These are phyloP conservation scores for Aristolochia fimbriata DNA, from an alignment of 164 flowering plant genomes.

Conservation along the genomic window DNA sequence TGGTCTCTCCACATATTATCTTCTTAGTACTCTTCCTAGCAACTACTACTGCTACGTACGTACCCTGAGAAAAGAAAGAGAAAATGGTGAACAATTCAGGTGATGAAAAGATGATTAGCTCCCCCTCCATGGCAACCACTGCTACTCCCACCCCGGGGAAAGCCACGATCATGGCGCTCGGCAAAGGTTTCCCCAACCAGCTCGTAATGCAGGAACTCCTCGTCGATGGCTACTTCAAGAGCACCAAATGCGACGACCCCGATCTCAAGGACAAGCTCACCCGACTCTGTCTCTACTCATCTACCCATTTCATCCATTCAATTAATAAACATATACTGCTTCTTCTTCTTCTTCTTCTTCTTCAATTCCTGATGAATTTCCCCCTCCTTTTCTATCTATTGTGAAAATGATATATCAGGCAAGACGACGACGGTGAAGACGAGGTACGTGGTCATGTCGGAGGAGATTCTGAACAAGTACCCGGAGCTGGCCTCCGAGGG, in stretches of 20 bases:
- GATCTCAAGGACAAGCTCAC: conserved; percentile 83
- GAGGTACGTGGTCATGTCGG: conserved; percentile 94
- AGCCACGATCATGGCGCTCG: conserved; percentile 76
- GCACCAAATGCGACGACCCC: conserved; percentile 84
- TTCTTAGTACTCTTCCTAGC: too few species aligned
- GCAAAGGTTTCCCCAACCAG: conserved; percentile 94
- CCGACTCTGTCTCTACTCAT: conserved; percentile 50
- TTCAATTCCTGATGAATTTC: too few species aligned
- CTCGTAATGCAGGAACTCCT: conserved; percentile 91
- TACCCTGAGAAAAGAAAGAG: too few species aligned
- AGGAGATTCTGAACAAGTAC: conserved; percentile 67
- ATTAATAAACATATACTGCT: too few species aligned
- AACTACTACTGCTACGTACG: too few species aligned
- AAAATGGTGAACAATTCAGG: conserved; percentile 16
- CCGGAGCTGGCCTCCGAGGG: conserved; percentile 92
- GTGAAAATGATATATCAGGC: conserved; percentile 26
- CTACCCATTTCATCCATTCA: background rate
- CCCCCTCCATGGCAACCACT: conserved; percentile 15
- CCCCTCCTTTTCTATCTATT: background rate
- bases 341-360: too few species aligned
- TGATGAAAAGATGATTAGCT: conserved; percentile 5
- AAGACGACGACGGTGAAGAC: conserved; percentile 91
- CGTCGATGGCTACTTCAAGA: conserved; percentile 87
- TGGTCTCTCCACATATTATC: too few species aligned
- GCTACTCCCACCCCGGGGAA: conserved; percentile 48